Base-by-base conservation (phyloP, 352 stramenopile species). In the Peronospora destructor region DNA sequence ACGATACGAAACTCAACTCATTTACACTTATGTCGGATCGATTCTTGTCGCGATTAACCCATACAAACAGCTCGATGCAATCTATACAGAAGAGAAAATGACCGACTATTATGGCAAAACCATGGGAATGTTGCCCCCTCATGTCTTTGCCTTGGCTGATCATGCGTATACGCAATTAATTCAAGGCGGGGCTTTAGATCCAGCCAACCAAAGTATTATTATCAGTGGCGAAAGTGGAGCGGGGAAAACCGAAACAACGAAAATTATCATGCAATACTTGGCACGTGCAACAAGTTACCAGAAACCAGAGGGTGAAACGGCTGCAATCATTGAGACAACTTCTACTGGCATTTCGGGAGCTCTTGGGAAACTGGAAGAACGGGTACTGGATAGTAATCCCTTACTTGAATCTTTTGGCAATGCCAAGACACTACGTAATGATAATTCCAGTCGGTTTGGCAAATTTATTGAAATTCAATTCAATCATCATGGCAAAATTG, bases 381-480 rank as follows among this genome's bases (percentile, higher is more conserved):
- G 84, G 14, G 82, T 95, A 38, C 64, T 95, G 14, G 77, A 94
- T 51, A 90, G 83, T 34, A 95, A 95, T 43, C 85, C 85, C 34
- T 43, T 95, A 53, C 70, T 95, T 11, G 85, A 95, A 48, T 93
- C 80, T 10, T 95, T 95, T 60, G 85, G 85, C 39, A 95, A 95
- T 50, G 85, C 85, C 39, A 94, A 97, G 69, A 98, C 95, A 13
- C 64, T 98, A 43, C 73, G 95, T 29, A 98, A 98, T 61, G 94
- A 98, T 67, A 98, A 98, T 61, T 97, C 85, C 17, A 96, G 77
- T 71, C 78, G 95, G 49, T 98, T 98, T 61, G 95, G 95, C 39
- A 98, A 98, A 70, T 98, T 98, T 52, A 98, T 98, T 44, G 89
- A 97, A 71, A 97, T 98, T 58, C 83, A 91, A 40, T 98, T 98